These are phyloP conservation scores for Russula olivacea DNA, from an alignment of 768 basidiomycete species.

Conservation along the genomic window DNA sequence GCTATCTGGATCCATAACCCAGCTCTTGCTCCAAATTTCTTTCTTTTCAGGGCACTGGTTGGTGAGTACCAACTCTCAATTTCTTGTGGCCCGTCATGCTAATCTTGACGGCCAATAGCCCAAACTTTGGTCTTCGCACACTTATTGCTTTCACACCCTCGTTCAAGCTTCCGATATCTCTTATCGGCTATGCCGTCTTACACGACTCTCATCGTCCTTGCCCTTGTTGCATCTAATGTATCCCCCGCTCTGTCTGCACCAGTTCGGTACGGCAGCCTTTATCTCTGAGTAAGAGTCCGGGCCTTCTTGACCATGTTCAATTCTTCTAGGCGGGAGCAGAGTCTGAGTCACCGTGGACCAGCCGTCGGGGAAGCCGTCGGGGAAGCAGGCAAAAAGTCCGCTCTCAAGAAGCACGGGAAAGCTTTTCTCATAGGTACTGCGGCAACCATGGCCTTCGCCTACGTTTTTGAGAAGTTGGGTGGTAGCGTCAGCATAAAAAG, in stretches of 20 bases:
- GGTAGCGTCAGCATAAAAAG: too few species aligned
- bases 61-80: neutral
- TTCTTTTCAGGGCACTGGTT: slow-evolving; percentile 8
- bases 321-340: neutral
- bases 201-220: neutral
- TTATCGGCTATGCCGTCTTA: neutral
- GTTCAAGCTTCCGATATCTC: neutral
- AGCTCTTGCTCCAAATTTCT: slow-evolving; percentile 1
- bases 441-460: too few species aligned
- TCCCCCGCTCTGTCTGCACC: slow-evolving; percentile 9
- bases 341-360: neutral
- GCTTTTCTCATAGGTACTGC: too few species aligned
- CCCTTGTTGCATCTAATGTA: neutral
- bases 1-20: neutral
- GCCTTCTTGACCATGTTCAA: neutral
- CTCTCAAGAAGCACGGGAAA: too few species aligned
- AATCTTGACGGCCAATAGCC: neutral
- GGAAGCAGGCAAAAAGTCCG: too few species aligned
- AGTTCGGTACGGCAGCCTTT: neutral
- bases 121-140: neutral
- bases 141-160: neutral
- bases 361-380: rapidly evolving
- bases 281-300: neutral
- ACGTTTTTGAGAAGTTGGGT: too few species aligned
- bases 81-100: neutral